phyloP scores from a whole-genome alignment of 2,329 filamentous ascomycete species.

The Ophiognomonia clavigignenti-juglandacearum region DNA sequence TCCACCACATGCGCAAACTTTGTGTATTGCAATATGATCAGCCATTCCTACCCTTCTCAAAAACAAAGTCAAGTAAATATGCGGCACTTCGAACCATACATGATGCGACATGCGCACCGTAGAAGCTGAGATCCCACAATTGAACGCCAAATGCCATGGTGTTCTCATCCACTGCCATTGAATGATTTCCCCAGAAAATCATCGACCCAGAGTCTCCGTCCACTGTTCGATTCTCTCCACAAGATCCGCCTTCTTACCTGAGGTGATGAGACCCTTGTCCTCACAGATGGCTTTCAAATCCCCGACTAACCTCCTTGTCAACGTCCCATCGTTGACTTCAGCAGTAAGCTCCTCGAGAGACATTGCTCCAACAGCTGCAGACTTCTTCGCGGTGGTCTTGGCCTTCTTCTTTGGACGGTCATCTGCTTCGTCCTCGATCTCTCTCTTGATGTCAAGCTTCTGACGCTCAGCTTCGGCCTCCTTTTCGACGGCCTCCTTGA shows the following conservation, averaged over 20 bases:
- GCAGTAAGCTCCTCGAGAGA: constrained; percentile 42
- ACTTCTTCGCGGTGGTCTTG: constrained; percentile 26
- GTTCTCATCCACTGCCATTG: neutral
- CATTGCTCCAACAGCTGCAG: constrained; percentile 26
- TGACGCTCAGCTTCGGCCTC: constrained; percentile 37
- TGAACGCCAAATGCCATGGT: neutral
- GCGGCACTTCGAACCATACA: too few species aligned
- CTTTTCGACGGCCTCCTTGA: constrained; percentile 64
- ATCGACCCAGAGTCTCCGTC: constrained; percentile 34
- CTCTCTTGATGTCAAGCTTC: constrained; percentile 45
- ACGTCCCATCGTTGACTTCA: constrained; percentile 38
- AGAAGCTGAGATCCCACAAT: too few species aligned
- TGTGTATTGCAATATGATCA: too few species aligned
- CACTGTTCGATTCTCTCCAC: constrained; percentile 53
- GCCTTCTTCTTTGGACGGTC: constrained; percentile 42
- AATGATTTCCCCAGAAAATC: too few species aligned
- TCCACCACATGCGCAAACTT: too few species aligned
- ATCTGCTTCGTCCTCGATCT: constrained; percentile 37
- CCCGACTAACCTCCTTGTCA: constrained; percentile 50
- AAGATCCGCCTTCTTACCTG: constrained; percentile 50
- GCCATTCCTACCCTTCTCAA: too few species aligned
- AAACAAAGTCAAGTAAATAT: too few species aligned
- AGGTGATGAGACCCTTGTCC: constrained; percentile 41
- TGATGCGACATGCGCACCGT: too few species aligned
- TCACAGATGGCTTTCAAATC: constrained; percentile 46